Evolutionary conservation across 352 stramenopile species (phyloP).

Genomic region (Phytophthora citricola): DNA sequence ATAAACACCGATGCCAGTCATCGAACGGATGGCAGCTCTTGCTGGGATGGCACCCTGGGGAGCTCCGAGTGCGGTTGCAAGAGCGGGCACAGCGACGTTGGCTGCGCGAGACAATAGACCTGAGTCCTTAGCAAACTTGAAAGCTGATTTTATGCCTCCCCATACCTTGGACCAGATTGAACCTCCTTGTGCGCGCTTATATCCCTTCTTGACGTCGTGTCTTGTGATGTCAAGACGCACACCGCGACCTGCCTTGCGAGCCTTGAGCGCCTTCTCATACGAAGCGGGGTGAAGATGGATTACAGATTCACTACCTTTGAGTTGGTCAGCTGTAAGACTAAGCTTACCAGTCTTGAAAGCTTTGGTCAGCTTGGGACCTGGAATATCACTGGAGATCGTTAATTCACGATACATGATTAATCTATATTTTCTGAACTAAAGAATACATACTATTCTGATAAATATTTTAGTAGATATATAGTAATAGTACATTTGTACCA

Average conservation of each 20-base stretch:
- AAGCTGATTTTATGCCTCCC: background rate
- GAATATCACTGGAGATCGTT: no score
- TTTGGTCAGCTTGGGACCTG: no score
- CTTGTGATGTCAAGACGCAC: constrained; percentile 1
- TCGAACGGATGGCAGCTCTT: background rate
- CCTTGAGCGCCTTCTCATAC: no score
- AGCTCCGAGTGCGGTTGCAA: background rate
- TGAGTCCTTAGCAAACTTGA: constrained; percentile 2
- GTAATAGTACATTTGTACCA: no score
- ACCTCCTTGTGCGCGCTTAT: background rate
- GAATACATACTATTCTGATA: no score
- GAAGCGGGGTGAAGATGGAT: no score
- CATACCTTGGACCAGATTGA: constrained; percentile 8
- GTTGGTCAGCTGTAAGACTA: no score
- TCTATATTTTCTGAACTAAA: background rate
- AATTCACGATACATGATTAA: background rate
- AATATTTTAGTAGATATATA: no score
- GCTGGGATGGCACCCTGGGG: background rate
- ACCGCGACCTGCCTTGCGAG: no score
- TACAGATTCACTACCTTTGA: no score
- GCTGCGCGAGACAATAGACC: background rate
- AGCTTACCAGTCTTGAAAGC: background rate
- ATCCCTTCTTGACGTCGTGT: no score
- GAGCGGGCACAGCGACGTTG: background rate
- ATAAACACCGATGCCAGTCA: constrained; percentile 14